Conservation (phyloP, 768 basidiomycete genomes). For the Boletus rubroflammeus region DNA sequence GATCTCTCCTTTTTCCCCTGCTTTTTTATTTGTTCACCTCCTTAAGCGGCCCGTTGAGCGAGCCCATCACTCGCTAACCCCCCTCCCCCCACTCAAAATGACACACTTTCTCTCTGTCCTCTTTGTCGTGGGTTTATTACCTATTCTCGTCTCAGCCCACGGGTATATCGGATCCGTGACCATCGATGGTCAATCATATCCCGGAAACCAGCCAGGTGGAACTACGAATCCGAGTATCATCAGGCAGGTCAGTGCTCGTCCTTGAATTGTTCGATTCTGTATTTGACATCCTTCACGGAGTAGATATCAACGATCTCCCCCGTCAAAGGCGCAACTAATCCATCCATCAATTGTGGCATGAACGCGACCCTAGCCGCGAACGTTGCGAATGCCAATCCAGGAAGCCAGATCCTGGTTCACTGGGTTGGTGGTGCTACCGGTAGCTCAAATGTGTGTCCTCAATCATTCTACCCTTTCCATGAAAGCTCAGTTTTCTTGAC, state of each 20-base stretch:
- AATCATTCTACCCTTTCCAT: not conserved
- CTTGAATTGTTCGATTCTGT: not conserved
- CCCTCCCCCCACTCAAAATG: constrained; percentile 9
- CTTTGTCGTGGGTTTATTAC: constrained; percentile 11
- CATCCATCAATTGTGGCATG: constrained; percentile 57
- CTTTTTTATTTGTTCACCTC: constrained; percentile 6
- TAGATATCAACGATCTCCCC: constrained; percentile 39
- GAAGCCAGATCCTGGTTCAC: constrained; percentile 47
- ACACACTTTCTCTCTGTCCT: constrained; percentile 7
- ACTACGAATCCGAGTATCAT: constrained; percentile 38
- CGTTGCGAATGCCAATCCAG: constrained; percentile 57
- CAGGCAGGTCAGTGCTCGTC: constrained; percentile 33
- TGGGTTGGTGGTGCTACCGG: constrained; percentile 49
- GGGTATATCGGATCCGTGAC: constrained; percentile 30
- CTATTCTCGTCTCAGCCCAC: constrained; percentile 28
- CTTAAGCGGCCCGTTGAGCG: constrained; percentile 22
- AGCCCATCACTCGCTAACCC: not conserved
- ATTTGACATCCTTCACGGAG: not conserved
- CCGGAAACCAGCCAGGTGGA: constrained; percentile 33
- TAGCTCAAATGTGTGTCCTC: constrained; percentile 30
- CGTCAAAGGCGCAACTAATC: constrained; percentile 55
- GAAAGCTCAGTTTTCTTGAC: not conserved
- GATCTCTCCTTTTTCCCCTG: not conserved
- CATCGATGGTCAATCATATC: constrained; percentile 28
- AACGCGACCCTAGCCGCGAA: constrained; percentile 46